These are phyloP conservation scores for Blastobotrys illinoisensis DNA, from an alignment of 1,139 yeast species.

Conservation along the genomic window DNA sequence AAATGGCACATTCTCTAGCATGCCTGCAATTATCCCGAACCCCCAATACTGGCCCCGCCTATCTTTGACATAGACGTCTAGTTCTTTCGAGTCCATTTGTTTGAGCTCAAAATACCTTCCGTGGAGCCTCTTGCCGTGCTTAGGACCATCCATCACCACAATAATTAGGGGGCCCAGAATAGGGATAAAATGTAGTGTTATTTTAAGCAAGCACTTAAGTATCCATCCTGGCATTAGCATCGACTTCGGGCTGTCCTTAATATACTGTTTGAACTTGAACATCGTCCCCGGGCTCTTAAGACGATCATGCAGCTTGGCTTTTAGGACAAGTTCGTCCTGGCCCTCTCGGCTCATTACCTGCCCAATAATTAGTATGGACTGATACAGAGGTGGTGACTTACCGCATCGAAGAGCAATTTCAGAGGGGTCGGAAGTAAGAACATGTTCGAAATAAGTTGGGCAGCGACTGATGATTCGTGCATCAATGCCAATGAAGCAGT, in stretches of 20 bases:
- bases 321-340: slow-evolving; percentile 44
- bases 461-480: slow-evolving; percentile 48
- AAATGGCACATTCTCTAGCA: slow-evolving; percentile 57
- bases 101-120: slow-evolving; percentile 56
- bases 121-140: slow-evolving; percentile 53
- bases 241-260: slow-evolving; percentile 29
- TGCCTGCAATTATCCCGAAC: slow-evolving; percentile 56
- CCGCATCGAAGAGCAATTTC: slow-evolving; percentile 50
- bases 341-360: slow-evolving; percentile 45
- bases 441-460: slow-evolving; percentile 46
- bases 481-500: slow-evolving; percentile 51
- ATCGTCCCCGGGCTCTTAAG: slow-evolving; percentile 34
- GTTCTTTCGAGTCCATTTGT: slow-evolving; percentile 44
- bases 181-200: slow-evolving; percentile 50
- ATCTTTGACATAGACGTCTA: slow-evolving; percentile 26
- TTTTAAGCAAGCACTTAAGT: slow-evolving; percentile 31
- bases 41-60: slow-evolving; percentile 35
- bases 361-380: neutral
- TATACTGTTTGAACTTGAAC: slow-evolving; percentile 19
- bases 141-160: slow-evolving; percentile 51
- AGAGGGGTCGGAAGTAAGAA: slow-evolving; percentile 56
- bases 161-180: slow-evolving; percentile 55
- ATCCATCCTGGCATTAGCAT: slow-evolving; percentile 34
- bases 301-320: slow-evolving; percentile 34
- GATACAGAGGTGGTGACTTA: slow-evolving; percentile 21